Evolutionary conservation across 441 rosid species (phyloP).

Genomic region (Jatropha multifida): DNA sequence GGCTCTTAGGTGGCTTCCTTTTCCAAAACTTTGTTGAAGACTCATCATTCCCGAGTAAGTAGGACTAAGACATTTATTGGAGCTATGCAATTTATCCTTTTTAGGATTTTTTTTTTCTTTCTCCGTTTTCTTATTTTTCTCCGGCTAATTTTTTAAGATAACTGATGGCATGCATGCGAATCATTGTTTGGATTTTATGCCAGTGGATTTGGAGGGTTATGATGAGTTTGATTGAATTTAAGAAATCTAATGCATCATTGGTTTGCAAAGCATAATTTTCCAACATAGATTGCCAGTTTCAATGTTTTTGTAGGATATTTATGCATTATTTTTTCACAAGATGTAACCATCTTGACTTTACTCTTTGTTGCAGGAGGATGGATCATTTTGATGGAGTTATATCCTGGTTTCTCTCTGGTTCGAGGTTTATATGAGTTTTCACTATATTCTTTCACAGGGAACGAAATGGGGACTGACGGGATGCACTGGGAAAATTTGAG

Average conservation of each 20-base stretch:
- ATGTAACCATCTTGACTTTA: conserved; percentile 10
- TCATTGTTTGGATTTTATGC: neutral
- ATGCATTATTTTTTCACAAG: conserved; percentile 3
- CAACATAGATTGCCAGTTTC: neutral
- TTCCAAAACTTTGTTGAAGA: conserved; percentile 74
- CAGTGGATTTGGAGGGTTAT: neutral
- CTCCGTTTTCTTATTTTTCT: neutral
- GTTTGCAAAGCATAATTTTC: conserved; percentile 1
- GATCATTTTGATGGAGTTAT: conserved; percentile 75
- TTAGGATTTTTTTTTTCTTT: neutral
- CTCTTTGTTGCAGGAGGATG: conserved; percentile 55
- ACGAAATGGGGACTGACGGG: conserved; percentile 60
- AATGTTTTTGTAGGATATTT: neutral
- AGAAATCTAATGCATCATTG: neutral
- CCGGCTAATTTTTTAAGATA: neutral
- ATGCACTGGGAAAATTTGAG: conserved; percentile 76
- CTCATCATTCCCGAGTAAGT: conserved; percentile 78
- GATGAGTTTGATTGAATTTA: neutral
- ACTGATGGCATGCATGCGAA: neutral
- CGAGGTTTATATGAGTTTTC: conserved; percentile 91
- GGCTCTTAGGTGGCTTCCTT: conserved; percentile 84
- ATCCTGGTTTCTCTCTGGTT: conserved; percentile 84
- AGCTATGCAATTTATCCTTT: neutral
- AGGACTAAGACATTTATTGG: neutral
- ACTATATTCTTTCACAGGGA: conserved; percentile 58